phyloP scores from a whole-genome alignment of 2,329 filamentous ascomycete species.

The Aspergillus sp. region DNA sequence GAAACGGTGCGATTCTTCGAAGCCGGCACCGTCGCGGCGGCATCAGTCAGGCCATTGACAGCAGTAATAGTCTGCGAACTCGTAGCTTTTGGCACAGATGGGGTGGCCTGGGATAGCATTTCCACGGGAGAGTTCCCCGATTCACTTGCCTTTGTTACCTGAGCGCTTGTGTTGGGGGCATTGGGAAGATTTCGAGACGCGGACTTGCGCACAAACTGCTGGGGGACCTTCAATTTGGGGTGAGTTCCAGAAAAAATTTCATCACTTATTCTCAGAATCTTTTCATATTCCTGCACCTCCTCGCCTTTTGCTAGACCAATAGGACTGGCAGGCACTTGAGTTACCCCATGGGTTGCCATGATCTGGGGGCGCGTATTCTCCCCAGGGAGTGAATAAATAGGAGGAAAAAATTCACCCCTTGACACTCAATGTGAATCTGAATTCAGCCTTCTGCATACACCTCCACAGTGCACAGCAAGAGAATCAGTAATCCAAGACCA shows the following conservation, averaged over 20 bases:
- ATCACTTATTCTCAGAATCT: constrained; percentile 73
- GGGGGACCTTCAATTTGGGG: constrained; percentile 51
- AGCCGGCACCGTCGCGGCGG: constrained; percentile 11
- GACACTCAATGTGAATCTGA: neutral
- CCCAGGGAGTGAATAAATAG: neutral
- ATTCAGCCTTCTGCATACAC: neutral
- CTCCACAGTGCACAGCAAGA: no score
- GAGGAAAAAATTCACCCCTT: neutral
- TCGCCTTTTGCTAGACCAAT: constrained; percentile 35
- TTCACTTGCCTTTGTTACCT: constrained; percentile 19
- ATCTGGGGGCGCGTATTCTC: constrained; percentile 6
- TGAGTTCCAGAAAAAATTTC: constrained; percentile 66
- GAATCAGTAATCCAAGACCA: no score
- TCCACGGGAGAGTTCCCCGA: constrained; percentile 12
- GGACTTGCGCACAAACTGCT: constrained; percentile 42
- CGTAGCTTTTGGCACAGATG: constrained; percentile 12
- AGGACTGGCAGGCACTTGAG: constrained; percentile 26
- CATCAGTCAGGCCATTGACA: constrained; percentile 14
- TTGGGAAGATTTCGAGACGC: constrained; percentile 27
- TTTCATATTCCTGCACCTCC: constrained; percentile 64
- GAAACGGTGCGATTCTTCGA: constrained; percentile 33
- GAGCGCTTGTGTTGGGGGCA: constrained; percentile 21
- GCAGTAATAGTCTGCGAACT: constrained; percentile 11
- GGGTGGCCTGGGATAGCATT: constrained; percentile 10
- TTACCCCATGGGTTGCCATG: constrained; percentile 26